Percentiles rank a stretch among this genome's conserved stretches.
These are phyloP conservation scores for Microbotryum lychnidis-dioicae DNA, from an alignment of 1,284 basidiomycete genomes.

Conservation along the genomic window DNA sequence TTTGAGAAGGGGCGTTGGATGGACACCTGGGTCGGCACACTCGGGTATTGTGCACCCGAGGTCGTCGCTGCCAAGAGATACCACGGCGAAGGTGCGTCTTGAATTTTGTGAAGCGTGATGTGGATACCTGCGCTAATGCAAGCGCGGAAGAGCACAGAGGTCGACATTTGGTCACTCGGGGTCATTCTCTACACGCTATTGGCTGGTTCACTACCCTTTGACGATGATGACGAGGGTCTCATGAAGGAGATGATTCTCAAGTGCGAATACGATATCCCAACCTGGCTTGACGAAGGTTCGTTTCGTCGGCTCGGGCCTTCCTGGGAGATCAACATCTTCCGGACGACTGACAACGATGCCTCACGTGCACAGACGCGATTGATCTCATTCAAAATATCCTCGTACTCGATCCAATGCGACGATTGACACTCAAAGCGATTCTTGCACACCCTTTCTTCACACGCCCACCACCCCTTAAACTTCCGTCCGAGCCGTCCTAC, in stretches of 20 bases:
- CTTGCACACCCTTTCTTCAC: constrained; percentile 87
- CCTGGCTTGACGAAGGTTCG: constrained; percentile 76
- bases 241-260: constrained; percentile 83
- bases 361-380: constrained; percentile 61
- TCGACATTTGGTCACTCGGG: constrained; percentile 95
- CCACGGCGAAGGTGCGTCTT: constrained; percentile 64
- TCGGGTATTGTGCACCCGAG: constrained; percentile 89
- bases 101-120: not conserved
- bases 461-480: constrained; percentile 34
- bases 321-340: constrained; percentile 17
- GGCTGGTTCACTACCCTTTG: constrained; percentile 90
- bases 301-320: constrained; percentile 3
- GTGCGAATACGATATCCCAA: constrained; percentile 83
- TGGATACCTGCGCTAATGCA: too few species aligned
- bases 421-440: constrained; percentile 75
- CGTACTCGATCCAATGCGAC: constrained; percentile 65
- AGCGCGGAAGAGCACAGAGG: constrained; percentile 50
- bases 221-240: constrained; percentile 83
- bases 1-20: constrained; percentile 74
- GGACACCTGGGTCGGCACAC: constrained; percentile 96
- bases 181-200: constrained; percentile 90
- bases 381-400: constrained; percentile 71
- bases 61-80: constrained; percentile 87
- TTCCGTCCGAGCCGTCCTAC: constrained; percentile 21
- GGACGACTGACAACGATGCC: constrained; percentile 8